Conservation (phyloP, 1,284 basidiomycete species). For the Schizopora paradoxa region DNA sequence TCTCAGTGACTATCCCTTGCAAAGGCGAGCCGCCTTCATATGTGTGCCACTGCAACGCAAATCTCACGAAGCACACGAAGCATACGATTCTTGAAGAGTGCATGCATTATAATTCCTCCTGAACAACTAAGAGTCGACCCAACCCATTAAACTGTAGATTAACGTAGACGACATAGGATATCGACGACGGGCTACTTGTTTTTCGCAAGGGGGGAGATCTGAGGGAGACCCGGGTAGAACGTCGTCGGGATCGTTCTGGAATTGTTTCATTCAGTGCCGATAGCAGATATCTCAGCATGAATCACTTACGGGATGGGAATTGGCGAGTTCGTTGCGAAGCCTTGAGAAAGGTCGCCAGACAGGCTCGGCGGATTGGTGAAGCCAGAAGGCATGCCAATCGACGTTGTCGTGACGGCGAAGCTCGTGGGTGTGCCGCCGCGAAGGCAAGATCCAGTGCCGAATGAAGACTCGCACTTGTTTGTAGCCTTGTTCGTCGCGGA, state of each 20-base stretch:
- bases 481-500: conserved; percentile 25
- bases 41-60: too few relatives aligned
- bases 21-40: too few relatives aligned
- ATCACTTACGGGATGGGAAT: conserved; percentile 31
- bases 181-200: conserved; percentile 4
- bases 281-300: background rate
- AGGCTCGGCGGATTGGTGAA: conserved; percentile 29
- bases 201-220: conserved; percentile 19
- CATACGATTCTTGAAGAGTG: too few relatives aligned
- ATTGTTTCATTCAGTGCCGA: background rate
- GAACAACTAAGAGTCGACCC: too few relatives aligned
- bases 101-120: too few relatives aligned
- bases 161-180: too few relatives aligned
- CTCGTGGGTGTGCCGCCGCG: conserved; percentile 23
- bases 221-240: conserved; percentile 26
- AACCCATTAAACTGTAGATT: too few relatives aligned
- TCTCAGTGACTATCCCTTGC: too few relatives aligned
- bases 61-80: too few relatives aligned
- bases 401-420: conserved; percentile 24
- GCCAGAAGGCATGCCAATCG: conserved; percentile 23
- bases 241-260: conserved; percentile 30
- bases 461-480: conserved; percentile 31
- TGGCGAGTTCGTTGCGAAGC: conserved; percentile 28
- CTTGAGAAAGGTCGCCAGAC: conserved; percentile 26
- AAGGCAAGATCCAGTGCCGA: conserved; percentile 29